phyloP scores from a whole-genome alignment of 352 stramenopile genomes.

The Pythium rhizo-oryzae region DNA sequence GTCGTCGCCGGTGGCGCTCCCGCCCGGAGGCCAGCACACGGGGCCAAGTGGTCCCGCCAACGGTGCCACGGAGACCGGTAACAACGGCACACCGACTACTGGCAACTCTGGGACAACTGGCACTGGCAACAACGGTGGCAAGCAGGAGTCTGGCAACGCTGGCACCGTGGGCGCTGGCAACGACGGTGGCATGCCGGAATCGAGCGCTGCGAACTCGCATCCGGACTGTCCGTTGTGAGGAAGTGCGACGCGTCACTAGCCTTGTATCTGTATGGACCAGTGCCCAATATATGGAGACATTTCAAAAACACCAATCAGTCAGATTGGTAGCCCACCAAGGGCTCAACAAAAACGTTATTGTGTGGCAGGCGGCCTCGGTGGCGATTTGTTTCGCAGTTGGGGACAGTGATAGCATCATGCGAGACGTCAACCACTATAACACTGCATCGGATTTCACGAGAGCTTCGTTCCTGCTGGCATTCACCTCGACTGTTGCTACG shows the following conservation, averaged over 20 bases:
- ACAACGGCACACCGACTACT: background rate
- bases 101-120: background rate
- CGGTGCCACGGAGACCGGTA: too few species aligned
- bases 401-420: too few species aligned
- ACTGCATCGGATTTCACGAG: too few species aligned
- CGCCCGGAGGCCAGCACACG: background rate
- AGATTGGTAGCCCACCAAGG: too few species aligned
- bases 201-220: background rate
- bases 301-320: too few species aligned
- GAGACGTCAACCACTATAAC: too few species aligned
- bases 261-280: background rate
- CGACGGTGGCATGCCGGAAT: background rate
- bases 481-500: too few species aligned
- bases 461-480: too few species aligned
- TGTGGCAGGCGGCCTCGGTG: too few species aligned
- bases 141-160: background rate
- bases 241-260: background rate
- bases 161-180: background rate
- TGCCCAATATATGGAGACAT: background rate
- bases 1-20: background rate
- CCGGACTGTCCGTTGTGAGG: background rate
- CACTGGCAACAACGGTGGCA: background rate
- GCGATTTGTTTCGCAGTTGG: too few species aligned
- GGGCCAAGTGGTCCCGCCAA: background rate
- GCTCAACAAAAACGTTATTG: too few species aligned